Conservation (phyloP, 306 rosid genomes). For the Trichosanthes truncata region DNA sequence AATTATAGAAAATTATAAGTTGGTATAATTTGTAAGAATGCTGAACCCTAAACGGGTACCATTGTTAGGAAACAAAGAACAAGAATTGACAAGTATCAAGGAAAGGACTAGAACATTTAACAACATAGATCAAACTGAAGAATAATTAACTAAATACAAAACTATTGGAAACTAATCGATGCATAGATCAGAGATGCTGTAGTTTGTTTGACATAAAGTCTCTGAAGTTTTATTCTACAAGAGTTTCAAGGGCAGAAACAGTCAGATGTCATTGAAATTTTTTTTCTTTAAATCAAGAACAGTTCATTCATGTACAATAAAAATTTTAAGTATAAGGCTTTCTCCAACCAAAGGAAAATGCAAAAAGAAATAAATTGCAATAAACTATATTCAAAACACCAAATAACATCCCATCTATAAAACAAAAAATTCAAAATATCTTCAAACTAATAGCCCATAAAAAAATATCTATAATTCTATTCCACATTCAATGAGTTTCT, state of each 20-base stretch:
- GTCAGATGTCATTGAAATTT: background rate
- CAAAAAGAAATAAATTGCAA: background rate
- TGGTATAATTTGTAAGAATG: background rate
- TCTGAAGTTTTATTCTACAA: background rate
- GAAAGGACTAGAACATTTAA: background rate
- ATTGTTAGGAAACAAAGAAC: background rate
- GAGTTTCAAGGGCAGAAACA: background rate
- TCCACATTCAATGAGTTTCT: background rate
- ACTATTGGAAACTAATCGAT: background rate
- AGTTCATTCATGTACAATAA: background rate
- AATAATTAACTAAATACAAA: background rate
- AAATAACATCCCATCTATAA: background rate
- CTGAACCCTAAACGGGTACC: background rate
- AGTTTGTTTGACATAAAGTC: background rate
- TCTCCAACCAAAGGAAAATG: background rate
- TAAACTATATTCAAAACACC: background rate
- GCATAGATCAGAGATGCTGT: background rate
- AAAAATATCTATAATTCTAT: background rate
- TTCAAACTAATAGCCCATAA: background rate
- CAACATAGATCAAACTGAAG: background rate
- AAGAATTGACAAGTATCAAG: background rate
- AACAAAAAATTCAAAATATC: background rate
- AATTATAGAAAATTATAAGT: background rate
- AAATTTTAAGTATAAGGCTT: background rate
- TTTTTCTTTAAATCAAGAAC: background rate